Percentiles rank a stretch among this genome's conserved stretches.
phyloP scores from a whole-genome alignment of 148 eudicot species.

The Simmondsia chinensis region DNA sequence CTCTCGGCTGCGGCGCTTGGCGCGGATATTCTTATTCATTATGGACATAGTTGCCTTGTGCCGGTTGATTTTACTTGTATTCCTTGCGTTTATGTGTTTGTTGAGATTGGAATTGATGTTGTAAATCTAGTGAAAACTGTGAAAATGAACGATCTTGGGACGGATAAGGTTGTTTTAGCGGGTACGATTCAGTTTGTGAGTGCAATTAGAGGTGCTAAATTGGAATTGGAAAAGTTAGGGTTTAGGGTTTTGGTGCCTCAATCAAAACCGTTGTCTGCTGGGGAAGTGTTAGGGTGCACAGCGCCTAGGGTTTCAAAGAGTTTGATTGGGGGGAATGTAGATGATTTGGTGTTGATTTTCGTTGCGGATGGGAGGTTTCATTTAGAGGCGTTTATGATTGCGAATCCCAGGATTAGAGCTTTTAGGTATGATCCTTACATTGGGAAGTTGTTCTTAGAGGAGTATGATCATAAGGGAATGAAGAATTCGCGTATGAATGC shows the following conservation, averaged over 20 bases:
- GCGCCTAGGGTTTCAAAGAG: slow-evolving; percentile 43
- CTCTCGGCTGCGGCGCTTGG: slow-evolving; percentile 58
- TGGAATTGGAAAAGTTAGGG: slow-evolving; percentile 63
- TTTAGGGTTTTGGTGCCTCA: slow-evolving; percentile 89
- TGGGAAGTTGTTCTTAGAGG: slow-evolving; percentile 79
- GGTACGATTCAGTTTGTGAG: slow-evolving; percentile 82
- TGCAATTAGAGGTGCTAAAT: slow-evolving; percentile 65
- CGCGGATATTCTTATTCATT: slow-evolving; percentile 64
- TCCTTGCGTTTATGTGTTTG: slow-evolving; percentile 77
- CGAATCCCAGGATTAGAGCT: slow-evolving; percentile 67
- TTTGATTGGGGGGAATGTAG: slow-evolving; percentile 9
- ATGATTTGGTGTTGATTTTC: slow-evolving; percentile 55
- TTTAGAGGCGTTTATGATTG: slow-evolving; percentile 94
- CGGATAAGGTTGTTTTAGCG: slow-evolving; percentile 35
- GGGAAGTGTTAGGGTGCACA: slow-evolving; percentile 89
- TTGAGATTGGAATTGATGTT: slow-evolving; percentile 60
- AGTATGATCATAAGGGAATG: slow-evolving; percentile 93
- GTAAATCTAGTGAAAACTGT: slow-evolving; percentile 28
- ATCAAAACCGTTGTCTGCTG: slow-evolving; percentile 80
- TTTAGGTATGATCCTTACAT: slow-evolving; percentile 87
- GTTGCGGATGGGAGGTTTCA: slow-evolving; percentile 97
- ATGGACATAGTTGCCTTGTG: slow-evolving; percentile 85
- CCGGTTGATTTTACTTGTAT: slow-evolving; percentile 58
- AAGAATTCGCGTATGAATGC: slow-evolving; percentile 63
- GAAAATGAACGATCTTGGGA: slow-evolving; percentile 9